These are phyloP conservation scores for Tulasnella calospora DNA, from an alignment of 768 basidiomycete genomes.

Conservation along the genomic window DNA sequence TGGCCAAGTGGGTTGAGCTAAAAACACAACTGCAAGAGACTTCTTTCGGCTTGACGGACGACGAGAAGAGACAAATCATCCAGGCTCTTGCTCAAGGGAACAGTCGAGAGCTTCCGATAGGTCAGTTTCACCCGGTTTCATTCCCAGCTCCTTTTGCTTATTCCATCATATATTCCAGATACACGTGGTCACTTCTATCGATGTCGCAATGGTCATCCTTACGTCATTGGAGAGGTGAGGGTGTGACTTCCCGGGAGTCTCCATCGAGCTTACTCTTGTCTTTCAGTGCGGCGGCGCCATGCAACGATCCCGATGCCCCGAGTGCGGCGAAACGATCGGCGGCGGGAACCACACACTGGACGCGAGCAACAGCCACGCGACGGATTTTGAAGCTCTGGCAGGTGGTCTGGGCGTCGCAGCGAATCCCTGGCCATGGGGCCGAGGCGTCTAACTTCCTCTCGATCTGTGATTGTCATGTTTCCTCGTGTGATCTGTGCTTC, in stretches of 20 bases:
- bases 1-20: conserved; percentile 47
- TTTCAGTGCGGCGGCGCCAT: conserved; percentile 26
- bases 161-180: background rate
- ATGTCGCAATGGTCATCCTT: conserved; percentile 30
- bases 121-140: background rate
- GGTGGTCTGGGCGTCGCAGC: background rate
- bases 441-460: too few relatives aligned
- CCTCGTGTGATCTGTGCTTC: too few relatives aligned
- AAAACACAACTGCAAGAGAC: conserved; percentile 44
- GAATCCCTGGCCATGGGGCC: background rate
- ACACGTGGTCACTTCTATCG: conserved; percentile 25
- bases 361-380: conserved; percentile 26
- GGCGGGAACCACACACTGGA: conserved; percentile 27
- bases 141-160: background rate
- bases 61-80: conserved; percentile 52
- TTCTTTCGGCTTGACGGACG: conserved; percentile 50
- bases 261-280: background rate
- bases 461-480: too few relatives aligned
- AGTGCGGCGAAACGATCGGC: conserved; percentile 31
- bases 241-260: background rate
- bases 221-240: conserved; percentile 30
- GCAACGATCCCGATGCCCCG: conserved; percentile 27
- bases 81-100: conserved; percentile 39
- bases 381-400: conserved; percentile 25
- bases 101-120: background rate